phyloP scores from a whole-genome alignment of 768 basidiomycete species.

The Pholiota conissans region DNA sequence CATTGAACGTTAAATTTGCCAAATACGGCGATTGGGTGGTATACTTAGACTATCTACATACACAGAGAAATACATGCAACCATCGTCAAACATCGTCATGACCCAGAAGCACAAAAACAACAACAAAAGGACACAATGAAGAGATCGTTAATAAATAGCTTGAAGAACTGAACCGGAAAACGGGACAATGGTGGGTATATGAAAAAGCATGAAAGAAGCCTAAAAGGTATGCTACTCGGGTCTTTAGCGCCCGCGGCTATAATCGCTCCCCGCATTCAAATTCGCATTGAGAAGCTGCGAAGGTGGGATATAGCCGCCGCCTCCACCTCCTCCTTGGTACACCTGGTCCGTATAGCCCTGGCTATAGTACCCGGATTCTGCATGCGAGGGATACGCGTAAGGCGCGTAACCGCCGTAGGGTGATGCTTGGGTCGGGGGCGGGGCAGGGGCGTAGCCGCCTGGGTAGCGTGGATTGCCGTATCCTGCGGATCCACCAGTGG shows the following conservation, averaged over 20 bases:
- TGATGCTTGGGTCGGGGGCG: background rate
- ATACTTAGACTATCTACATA: too few species aligned
- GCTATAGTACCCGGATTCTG: background rate
- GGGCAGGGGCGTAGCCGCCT: constrained; percentile 15
- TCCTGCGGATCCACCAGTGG: background rate
- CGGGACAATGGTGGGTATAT: background rate
- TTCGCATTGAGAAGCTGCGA: background rate
- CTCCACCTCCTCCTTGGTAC: background rate
- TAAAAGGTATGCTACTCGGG: background rate
- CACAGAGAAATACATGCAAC: background rate
- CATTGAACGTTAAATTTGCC: too few species aligned
- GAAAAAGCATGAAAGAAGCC: background rate
- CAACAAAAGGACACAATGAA: background rate
- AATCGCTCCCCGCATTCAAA: background rate
- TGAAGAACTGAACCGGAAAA: background rate
- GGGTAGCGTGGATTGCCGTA: constrained; percentile 10
- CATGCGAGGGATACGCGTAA: background rate
- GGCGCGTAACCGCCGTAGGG: background rate
- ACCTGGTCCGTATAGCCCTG: background rate
- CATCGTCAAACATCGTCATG: background rate
- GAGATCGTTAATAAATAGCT: too few species aligned
- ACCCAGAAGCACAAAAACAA: background rate
- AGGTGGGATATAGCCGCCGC: background rate
- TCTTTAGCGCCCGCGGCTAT: background rate
- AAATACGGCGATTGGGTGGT: too few species aligned